A percentile compares a stretch with the other conserved stretches of the same genome.
Evolutionary conservation across 257 asterid species (phyloP).

Genomic region (Salvia splendens): DNA sequence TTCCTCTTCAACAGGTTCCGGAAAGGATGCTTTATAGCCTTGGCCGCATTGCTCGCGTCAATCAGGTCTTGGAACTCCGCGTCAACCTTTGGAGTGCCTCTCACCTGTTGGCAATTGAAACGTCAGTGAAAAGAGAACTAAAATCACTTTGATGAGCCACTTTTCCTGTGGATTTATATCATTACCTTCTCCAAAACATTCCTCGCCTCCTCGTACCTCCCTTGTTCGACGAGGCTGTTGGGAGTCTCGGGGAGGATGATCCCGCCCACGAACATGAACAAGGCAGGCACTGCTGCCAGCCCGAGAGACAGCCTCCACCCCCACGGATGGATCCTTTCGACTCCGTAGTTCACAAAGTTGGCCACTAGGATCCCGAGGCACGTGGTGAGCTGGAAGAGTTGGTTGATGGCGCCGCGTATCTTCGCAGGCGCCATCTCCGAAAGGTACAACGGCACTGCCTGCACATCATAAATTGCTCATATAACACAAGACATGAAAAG

Average conservation of each 20-base stretch:
- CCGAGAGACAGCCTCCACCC: conserved; percentile 63
- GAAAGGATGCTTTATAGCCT: conserved; percentile 12
- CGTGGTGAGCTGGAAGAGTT: conserved; percentile 47
- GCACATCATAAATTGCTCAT: no score
- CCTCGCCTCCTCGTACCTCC: conserved; percentile 42
- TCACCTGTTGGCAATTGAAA: conserved; percentile 7
- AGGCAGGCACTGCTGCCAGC: conserved; percentile 53
- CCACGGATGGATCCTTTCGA: conserved; percentile 38
- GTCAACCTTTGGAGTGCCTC: conserved; percentile 44
- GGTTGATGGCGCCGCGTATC: conserved; percentile 46
- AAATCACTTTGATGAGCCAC: no score
- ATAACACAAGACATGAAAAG: no score
- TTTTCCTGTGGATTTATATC: no score
- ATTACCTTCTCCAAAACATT: conserved; percentile 29
- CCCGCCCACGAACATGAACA: conserved; percentile 53
- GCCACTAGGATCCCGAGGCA: conserved; percentile 45
- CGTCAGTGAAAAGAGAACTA: no score
- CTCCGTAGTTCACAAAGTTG: conserved; percentile 39
- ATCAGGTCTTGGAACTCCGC: conserved; percentile 46
- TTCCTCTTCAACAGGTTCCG: neutral
- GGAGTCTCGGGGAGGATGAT: conserved; percentile 62
- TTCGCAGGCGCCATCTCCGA: conserved; percentile 50
- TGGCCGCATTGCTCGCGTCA: conserved; percentile 53
- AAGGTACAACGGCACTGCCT: conserved; percentile 46
- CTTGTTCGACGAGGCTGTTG: conserved; percentile 54